Percentiles rank a stretch among this genome's conserved stretches.
Conservation (phyloP, 805 yeast species). For the Teunomyces gatunensis region DNA sequence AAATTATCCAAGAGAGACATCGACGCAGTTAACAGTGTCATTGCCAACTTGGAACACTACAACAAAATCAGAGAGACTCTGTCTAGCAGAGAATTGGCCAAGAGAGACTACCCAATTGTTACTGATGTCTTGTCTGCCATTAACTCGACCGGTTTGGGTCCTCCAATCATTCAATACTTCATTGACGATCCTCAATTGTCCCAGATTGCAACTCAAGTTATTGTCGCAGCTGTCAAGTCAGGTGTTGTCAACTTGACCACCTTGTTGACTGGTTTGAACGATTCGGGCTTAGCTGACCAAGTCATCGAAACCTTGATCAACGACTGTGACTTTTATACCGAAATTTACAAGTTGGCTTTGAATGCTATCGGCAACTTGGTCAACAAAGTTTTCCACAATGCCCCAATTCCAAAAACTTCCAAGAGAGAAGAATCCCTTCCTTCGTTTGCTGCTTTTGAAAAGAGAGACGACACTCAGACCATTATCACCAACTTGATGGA, state of each 20-base stretch:
- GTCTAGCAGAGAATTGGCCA: constrained; percentile 22
- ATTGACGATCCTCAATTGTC: constrained; percentile 31
- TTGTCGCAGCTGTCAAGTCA: constrained; percentile 27
- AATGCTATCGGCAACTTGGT: constrained; percentile 30
- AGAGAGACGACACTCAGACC: constrained; percentile 8
- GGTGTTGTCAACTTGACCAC: constrained; percentile 34
- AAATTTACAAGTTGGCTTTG: constrained; percentile 36
- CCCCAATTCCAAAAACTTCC: not conserved
- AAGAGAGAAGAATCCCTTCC: constrained; percentile 19
- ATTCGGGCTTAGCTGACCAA: constrained; percentile 40
- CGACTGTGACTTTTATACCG: constrained; percentile 39
- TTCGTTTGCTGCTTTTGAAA: not conserved
- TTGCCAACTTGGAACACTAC: constrained; percentile 27
- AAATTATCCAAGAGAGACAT: constrained; percentile 20
- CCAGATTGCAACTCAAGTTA: constrained; percentile 26
- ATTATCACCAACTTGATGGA: constrained; percentile 35
- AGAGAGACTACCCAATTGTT: constrained; percentile 40
- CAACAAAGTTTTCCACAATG: not conserved
- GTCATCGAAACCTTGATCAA: constrained; percentile 34
- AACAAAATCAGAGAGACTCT: constrained; percentile 28
- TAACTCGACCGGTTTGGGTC: constrained; percentile 36
- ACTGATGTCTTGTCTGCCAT: constrained; percentile 39
- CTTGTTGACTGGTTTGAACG: constrained; percentile 37
- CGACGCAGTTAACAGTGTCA: constrained; percentile 22
- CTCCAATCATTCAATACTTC: constrained; percentile 31